phyloP scores from a whole-genome alignment of 768 basidiomycete species.

The Lactarius hatsudake region DNA sequence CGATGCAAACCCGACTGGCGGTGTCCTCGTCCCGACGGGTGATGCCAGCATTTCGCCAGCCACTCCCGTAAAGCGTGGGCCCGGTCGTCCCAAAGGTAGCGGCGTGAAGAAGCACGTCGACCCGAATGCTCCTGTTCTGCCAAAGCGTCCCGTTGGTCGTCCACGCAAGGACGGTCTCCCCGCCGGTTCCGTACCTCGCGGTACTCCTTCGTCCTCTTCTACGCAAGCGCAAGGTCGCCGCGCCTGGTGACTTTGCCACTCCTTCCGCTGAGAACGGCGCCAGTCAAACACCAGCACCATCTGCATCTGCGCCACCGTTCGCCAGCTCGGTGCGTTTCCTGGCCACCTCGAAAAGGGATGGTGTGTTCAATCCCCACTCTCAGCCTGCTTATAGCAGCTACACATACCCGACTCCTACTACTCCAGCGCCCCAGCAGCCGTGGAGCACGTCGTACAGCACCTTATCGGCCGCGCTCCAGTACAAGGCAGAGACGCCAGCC shows the following conservation, averaged over 20 bases:
- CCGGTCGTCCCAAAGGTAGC: slow-evolving; percentile 77
- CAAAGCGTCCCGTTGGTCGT: slow-evolving; percentile 76
- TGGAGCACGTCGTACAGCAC: slow-evolving; percentile 27
- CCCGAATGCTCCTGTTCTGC: slow-evolving; percentile 45
- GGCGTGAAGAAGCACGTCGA: slow-evolving; percentile 58
- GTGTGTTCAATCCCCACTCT: background rate
- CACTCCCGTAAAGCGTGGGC: slow-evolving; percentile 56
- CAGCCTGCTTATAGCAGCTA: slow-evolving; percentile 21
- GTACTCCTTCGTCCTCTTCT: slow-evolving; percentile 35
- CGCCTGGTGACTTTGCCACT: slow-evolving; percentile 35
- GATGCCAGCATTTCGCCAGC: slow-evolving; percentile 9
- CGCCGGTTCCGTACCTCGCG: slow-evolving; percentile 59
- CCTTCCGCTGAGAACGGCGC: slow-evolving; percentile 7
- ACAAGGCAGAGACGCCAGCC: slow-evolving; percentile 17
- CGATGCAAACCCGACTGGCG: slow-evolving; percentile 11
- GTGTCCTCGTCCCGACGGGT: background rate
- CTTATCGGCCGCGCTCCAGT: slow-evolving; percentile 26
- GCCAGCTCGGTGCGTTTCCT: slow-evolving; percentile 21
- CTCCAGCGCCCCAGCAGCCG: slow-evolving; percentile 17
- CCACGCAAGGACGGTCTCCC: slow-evolving; percentile 81
- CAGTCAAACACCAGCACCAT: slow-evolving; percentile 13
- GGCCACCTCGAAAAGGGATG: background rate
- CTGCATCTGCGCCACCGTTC: slow-evolving; percentile 20
- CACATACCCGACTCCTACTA: slow-evolving; percentile 21
- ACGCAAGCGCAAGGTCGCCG: slow-evolving; percentile 28